Evolutionary conservation across 768 basidiomycete species (phyloP).

Genomic region (Serendipita indica): DNA sequence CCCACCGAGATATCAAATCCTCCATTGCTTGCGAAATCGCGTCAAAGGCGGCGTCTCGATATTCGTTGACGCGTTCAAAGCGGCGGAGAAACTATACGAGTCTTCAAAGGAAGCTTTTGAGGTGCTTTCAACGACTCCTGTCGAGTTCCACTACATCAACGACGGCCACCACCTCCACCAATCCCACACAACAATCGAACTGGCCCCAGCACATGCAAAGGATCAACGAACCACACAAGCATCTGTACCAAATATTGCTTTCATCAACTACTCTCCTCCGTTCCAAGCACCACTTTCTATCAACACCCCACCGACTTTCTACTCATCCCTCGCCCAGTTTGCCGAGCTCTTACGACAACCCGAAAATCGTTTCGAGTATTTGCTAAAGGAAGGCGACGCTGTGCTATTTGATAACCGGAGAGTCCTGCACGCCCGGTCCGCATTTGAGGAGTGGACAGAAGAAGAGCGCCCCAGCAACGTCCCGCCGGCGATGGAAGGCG

Average conservation of each 20-base stretch:
- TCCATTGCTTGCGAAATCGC: constrained; percentile 79
- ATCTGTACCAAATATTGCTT: constrained; percentile 27
- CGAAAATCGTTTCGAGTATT: constrained; percentile 41
- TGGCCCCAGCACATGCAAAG: constrained; percentile 22
- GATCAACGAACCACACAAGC: background rate
- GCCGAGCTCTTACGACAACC: constrained; percentile 40
- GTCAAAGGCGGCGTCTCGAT: constrained; percentile 72
- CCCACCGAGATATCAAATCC: constrained; percentile 82
- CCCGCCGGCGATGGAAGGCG: constrained; percentile 25
- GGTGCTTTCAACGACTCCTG: constrained; percentile 42
- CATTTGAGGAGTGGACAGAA: constrained; percentile 38
- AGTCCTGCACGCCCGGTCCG: constrained; percentile 73
- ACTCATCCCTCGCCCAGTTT: constrained; percentile 47
- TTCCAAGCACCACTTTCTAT: constrained; percentile 73
- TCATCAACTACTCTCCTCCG: constrained; percentile 87
- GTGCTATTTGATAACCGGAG: constrained; percentile 88
- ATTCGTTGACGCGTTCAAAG: constrained; percentile 69
- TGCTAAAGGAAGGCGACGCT: constrained; percentile 66
- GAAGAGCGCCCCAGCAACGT: constrained; percentile 20
- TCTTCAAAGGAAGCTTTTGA: constrained; percentile 38
- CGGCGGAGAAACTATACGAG: constrained; percentile 38
- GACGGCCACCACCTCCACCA: constrained; percentile 70
- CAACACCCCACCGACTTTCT: constrained; percentile 41
- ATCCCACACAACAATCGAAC: constrained; percentile 61
- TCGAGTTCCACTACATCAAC: constrained; percentile 87